phyloP scores from a whole-genome alignment of 495 filamentous ascomycete species.

The Talaromyces thailandensis region DNA sequence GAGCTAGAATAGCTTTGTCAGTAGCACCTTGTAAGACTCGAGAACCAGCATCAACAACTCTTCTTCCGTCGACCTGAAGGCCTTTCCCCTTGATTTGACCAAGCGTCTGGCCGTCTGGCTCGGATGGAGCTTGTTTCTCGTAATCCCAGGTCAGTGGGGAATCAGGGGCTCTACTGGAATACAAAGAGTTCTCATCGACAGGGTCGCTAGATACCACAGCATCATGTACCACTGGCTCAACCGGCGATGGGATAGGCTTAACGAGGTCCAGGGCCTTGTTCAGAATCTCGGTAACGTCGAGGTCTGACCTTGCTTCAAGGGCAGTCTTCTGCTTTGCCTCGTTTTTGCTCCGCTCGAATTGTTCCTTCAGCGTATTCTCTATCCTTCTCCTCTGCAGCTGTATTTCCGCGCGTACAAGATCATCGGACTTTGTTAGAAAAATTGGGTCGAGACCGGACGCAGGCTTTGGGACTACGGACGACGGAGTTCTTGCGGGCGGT shows the following conservation, averaged over 20 bases:
- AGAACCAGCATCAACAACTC: neutral
- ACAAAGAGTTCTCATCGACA: conserved; percentile 89
- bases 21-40: conserved; percentile 3
- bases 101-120: conserved; percentile 8
- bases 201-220: conserved; percentile 59
- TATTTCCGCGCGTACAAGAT: conserved; percentile 72
- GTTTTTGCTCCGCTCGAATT: conserved; percentile 57
- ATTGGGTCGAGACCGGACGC: conserved; percentile 62
- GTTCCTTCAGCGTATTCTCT: conserved; percentile 67
- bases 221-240: conserved; percentile 41
- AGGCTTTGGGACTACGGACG: conserved; percentile 29
- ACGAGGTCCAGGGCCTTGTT: conserved; percentile 63
- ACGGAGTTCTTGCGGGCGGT: conserved; percentile 18
- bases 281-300: conserved; percentile 70
- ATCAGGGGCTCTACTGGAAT: conserved; percentile 68
- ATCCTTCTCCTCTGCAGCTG: conserved; percentile 70
- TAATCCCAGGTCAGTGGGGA: conserved; percentile 29
- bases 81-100: neutral
- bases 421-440: conserved; percentile 75
- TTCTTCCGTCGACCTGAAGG: neutral
- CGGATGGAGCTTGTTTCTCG: conserved; percentile 12
- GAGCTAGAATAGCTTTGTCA: conserved; percentile 6
- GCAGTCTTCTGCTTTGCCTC: conserved; percentile 43
- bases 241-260: conserved; percentile 48
- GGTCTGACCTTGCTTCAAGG: conserved; percentile 55